phyloP scores from a whole-genome alignment of 139 green algal genomes.

The Astrephomene gubernaculifera region DNA sequence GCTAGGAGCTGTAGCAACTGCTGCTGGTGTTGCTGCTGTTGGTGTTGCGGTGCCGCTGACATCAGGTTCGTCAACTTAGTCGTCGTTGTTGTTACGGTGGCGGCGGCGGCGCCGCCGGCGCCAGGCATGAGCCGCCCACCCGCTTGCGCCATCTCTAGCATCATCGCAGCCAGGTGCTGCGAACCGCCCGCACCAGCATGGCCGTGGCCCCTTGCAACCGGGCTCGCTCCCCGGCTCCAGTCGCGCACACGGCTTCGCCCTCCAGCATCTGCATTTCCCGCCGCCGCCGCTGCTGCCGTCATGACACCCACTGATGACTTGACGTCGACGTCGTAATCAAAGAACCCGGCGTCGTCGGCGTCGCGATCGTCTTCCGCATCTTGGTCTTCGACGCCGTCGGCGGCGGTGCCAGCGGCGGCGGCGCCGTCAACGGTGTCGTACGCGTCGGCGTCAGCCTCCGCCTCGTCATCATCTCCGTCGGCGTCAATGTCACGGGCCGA shows the following conservation, averaged over 20 bases:
- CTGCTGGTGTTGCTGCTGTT: no score
- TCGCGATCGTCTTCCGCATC: not conserved
- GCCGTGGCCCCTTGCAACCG: not conserved
- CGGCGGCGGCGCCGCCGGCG: not conserved
- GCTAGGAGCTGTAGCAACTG: slow-evolving; percentile 14
- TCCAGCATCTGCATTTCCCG: no score
- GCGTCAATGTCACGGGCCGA: not conserved
- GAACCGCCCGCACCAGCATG: not conserved
- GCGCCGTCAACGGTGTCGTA: not conserved
- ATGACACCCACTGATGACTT: not conserved
- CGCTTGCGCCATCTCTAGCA: slow-evolving; percentile 4
- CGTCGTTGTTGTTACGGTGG: no score
- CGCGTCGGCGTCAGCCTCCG: not conserved
- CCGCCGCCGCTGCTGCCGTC: not conserved
- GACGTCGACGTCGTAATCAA: not conserved
- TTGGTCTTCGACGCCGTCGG: not conserved
- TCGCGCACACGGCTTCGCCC: not conserved
- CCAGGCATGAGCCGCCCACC: not conserved
- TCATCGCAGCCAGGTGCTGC: not conserved
- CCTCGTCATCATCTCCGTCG: not conserved
- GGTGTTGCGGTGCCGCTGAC: no score
- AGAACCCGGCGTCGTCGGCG: not conserved
- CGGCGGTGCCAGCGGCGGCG: not conserved
- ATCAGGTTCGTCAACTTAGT: no score
- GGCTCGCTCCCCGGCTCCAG: not conserved